Evolutionary conservation across 176 grass and related monocot species (phyloP).

Genomic region (Rhynchospora pubera): DNA sequence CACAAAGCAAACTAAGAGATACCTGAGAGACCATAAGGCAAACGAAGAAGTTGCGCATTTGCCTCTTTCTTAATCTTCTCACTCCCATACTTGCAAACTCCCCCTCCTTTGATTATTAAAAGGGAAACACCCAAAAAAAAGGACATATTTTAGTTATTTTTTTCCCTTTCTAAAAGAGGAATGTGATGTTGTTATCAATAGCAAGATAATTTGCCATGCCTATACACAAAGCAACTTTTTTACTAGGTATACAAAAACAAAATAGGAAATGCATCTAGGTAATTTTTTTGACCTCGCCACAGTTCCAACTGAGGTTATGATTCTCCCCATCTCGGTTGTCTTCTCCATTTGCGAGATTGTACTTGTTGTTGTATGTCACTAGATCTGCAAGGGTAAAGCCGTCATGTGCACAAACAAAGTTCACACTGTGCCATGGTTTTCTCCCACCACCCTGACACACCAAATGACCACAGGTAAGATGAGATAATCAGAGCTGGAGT

Average conservation of each 20-base stretch:
- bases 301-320: constrained; percentile 97
- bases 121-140: neutral
- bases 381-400: constrained; percentile 96
- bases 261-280: neutral
- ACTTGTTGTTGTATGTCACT: constrained; percentile 89
- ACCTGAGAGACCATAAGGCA: constrained; percentile 98
- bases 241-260: neutral
- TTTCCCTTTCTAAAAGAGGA: neutral
- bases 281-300: constrained; percentile 58
- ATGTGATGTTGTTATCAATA: constrained; percentile 17
- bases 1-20: constrained; percentile 22
- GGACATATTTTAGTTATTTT: neutral
- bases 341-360: constrained; percentile 82
- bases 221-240: neutral
- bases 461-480: constrained; percentile 1
- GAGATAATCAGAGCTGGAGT: neutral
- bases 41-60: constrained; percentile 89
- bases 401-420: constrained; percentile 94
- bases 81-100: constrained; percentile 58
- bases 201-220: neutral
- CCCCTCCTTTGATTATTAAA: constrained; percentile 55
- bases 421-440: constrained; percentile 93
- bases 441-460: constrained; percentile 69
- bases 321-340: constrained; percentile 92
- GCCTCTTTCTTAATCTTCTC: constrained; percentile 85